phyloP scores from a whole-genome alignment of 805 yeast species.

The Gaillardinia entomophila region DNA sequence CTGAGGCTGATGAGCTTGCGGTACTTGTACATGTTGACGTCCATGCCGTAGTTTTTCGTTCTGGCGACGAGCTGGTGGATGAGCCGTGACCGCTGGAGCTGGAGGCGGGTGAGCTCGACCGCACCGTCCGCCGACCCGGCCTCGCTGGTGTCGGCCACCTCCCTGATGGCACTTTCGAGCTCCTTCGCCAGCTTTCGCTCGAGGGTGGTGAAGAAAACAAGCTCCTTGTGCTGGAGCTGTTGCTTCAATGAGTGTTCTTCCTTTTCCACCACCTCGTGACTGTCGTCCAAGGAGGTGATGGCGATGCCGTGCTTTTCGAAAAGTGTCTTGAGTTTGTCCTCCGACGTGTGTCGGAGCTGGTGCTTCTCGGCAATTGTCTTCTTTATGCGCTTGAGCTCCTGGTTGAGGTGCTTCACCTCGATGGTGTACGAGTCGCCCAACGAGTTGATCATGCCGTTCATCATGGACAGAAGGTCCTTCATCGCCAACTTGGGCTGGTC shows the following conservation, averaged over 20 bases:
- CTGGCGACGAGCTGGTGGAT: slow-evolving; percentile 45
- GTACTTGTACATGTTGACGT: slow-evolving; percentile 63
- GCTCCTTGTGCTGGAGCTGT: slow-evolving; percentile 6
- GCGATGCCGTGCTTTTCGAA: slow-evolving; percentile 24
- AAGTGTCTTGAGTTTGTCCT: slow-evolving; percentile 19
- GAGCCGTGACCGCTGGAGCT: slow-evolving; percentile 40
- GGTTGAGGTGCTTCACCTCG: slow-evolving; percentile 36
- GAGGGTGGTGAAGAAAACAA: slow-evolving; percentile 5
- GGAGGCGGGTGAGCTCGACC: slow-evolving; percentile 42
- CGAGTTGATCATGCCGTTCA: slow-evolving; percentile 40
- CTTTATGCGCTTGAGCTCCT: slow-evolving; percentile 14
- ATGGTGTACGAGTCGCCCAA: slow-evolving; percentile 51
- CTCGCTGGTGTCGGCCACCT: neutral
- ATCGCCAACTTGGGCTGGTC: slow-evolving; percentile 32
- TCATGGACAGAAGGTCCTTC: slow-evolving; percentile 29
- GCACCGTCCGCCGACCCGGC: neutral
- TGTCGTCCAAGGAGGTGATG: slow-evolving; percentile 20
- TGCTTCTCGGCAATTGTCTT: slow-evolving; percentile 48
- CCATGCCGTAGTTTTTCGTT: slow-evolving; percentile 39
- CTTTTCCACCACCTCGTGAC: slow-evolving; percentile 13
- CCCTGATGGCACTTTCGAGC: neutral
- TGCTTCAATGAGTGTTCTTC: slow-evolving; percentile 7
- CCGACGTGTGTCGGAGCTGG: slow-evolving; percentile 32
- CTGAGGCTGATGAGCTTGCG: slow-evolving; percentile 69
- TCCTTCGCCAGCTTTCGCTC: slow-evolving; percentile 2